phyloP scores from a whole-genome alignment of 179 eudicot species.

The Spergularia azorica region DNA sequence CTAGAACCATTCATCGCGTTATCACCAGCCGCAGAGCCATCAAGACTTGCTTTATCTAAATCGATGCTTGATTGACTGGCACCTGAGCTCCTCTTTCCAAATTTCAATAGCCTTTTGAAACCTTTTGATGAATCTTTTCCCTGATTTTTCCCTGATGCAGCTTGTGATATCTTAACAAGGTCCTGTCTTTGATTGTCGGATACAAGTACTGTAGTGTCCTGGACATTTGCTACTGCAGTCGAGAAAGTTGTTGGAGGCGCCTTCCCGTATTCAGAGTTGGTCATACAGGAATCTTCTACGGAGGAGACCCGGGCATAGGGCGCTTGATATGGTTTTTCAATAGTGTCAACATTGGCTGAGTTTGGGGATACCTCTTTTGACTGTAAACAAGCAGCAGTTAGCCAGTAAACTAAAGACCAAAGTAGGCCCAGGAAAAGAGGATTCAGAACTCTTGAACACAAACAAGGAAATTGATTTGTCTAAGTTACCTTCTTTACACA shows the following conservation, averaged over 20 bases:
- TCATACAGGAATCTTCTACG: constrained; percentile 64
- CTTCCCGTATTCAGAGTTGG: constrained; percentile 59
- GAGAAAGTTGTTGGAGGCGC: constrained; percentile 45
- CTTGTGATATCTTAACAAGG: constrained; percentile 47
- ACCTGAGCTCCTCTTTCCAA: constrained; percentile 66
- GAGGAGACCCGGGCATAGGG: constrained; percentile 86
- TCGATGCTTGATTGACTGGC: constrained; percentile 49
- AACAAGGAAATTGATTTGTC: neutral
- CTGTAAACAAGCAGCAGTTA: constrained; percentile 33
- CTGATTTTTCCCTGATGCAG: constrained; percentile 44
- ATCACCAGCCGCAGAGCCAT: constrained; percentile 39
- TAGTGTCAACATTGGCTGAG: constrained; percentile 18
- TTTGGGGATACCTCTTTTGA: constrained; percentile 40
- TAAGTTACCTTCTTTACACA: constrained; percentile 40
- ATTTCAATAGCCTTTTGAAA: constrained; percentile 68
- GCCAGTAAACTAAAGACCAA: neutral
- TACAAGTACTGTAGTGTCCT: constrained; percentile 36
- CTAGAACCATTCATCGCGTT: constrained; percentile 37
- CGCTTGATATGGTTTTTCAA: constrained; percentile 58
- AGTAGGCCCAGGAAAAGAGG: neutral
- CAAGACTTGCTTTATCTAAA: constrained; percentile 47
- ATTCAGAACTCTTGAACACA: neutral
- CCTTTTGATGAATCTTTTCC: constrained; percentile 78
- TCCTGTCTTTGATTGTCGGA: constrained; percentile 44
- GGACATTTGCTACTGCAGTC: constrained; percentile 25